Percentiles rank a stretch among this genome's conserved stretches.
Evolutionary conservation across 805 yeast species (phyloP).

Genomic region (Saturnispora serradocipensis): DNA sequence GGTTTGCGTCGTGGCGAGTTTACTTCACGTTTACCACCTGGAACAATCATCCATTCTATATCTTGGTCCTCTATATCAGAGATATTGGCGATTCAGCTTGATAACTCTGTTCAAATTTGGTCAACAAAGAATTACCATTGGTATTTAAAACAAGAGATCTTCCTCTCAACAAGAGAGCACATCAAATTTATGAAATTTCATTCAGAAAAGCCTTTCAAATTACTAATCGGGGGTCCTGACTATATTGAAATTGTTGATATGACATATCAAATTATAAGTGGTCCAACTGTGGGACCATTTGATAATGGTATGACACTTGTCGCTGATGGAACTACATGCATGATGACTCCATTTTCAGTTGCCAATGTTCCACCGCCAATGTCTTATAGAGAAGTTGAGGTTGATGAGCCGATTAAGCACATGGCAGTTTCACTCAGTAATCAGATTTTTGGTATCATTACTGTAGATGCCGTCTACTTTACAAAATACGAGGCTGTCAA

Average conservation of each 20-base stretch:
- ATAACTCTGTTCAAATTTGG: constrained; percentile 74
- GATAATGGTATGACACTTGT: constrained; percentile 78
- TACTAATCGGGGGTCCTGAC: constrained; percentile 51
- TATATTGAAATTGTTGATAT: constrained; percentile 59
- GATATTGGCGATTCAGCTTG: constrained; percentile 58
- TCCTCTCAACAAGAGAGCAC: constrained; percentile 24
- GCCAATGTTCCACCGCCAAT: constrained; percentile 97
- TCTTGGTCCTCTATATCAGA: constrained; percentile 82
- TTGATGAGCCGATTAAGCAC: constrained; percentile 48
- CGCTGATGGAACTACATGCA: constrained; percentile 62
- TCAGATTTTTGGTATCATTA: constrained; percentile 47
- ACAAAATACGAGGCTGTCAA: constrained; percentile 37
- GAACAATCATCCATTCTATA: constrained; percentile 39
- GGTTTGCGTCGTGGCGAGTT: constrained; percentile 90
- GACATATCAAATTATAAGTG: constrained; percentile 51
- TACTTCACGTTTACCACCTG: constrained; percentile 49
- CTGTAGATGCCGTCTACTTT: constrained; percentile 36
- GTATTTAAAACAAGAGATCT: constrained; percentile 81
- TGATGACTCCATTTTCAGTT: constrained; percentile 70
- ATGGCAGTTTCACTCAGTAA: constrained; percentile 57
- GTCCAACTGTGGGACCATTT: constrained; percentile 57
- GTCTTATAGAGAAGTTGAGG: constrained; percentile 55
- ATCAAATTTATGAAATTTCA: constrained; percentile 61
- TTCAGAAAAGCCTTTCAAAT: constrained; percentile 74
- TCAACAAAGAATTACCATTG: constrained; percentile 89